phyloP scores from a whole-genome alignment of 257 asterid genomes.

The Parsonsia alboflavescens region DNA sequence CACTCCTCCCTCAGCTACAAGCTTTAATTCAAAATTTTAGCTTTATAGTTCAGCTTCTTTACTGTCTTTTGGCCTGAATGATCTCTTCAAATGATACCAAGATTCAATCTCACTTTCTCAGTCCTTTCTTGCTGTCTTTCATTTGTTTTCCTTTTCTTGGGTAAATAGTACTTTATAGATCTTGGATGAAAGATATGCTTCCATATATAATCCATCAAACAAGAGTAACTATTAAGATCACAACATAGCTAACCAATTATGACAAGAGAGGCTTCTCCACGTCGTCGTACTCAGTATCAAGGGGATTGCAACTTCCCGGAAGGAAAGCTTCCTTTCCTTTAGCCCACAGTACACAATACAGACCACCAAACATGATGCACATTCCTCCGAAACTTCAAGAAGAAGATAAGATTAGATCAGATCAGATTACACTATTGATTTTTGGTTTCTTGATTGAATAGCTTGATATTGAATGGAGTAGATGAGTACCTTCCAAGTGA shows the following conservation, averaged over 20 bases:
- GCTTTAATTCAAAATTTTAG: background rate
- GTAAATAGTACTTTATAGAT: background rate
- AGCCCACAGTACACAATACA: constrained; percentile 84
- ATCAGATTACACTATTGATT: background rate
- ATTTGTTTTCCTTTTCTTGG: background rate
- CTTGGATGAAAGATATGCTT: background rate
- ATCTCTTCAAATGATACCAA: background rate
- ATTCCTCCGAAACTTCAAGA: constrained; percentile 65
- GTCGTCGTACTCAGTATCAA: constrained; percentile 47
- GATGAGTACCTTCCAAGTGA: constrained; percentile 56
- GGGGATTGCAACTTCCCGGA: background rate
- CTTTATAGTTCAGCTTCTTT: background rate
- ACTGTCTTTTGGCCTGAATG: constrained; percentile 4
- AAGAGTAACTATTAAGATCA: background rate
- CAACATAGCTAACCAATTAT: constrained; percentile 17
- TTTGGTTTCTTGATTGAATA: background rate
- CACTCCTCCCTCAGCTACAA: background rate
- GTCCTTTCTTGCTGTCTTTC: background rate
- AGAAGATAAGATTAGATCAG: background rate
- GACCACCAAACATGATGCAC: constrained; percentile 79
- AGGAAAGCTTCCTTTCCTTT: constrained; percentile 54
- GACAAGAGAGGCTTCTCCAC: constrained; percentile 73
- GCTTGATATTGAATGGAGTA: background rate
- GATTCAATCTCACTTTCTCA: constrained; percentile 8
- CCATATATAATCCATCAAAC: background rate